Percentiles rank a stretch among this genome's conserved stretches.
These are phyloP conservation scores for Tetrahymena malaccensis DNA, from an alignment of 73 alveolate species.

Conservation along the genomic window DNA sequence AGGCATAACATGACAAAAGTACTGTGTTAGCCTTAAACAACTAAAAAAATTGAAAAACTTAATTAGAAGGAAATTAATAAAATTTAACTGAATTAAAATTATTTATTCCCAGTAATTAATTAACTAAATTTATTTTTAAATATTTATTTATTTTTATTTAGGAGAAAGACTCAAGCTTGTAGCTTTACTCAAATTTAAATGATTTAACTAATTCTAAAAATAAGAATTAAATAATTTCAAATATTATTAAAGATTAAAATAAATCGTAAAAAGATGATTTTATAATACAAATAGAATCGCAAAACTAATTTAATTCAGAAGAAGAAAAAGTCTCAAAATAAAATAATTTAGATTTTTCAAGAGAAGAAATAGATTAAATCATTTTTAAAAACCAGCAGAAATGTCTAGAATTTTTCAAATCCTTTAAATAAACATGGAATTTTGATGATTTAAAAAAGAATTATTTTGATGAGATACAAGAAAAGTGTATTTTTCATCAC, in stretches of 20 bases:
- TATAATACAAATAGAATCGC: background rate
- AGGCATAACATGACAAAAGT: background rate
- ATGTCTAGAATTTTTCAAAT: background rate
- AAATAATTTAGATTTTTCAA: background rate
- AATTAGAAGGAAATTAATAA: background rate
- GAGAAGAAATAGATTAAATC: background rate
- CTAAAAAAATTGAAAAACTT: background rate
- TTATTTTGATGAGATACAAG: background rate
- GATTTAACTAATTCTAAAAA: too few species aligned
- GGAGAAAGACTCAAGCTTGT: background rate
- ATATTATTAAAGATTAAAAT: background rate
- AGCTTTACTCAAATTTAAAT: background rate
- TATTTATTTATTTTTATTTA: too few species aligned
- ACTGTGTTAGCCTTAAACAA: background rate
- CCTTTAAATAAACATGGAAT: background rate
- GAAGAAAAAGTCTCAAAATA: background rate
- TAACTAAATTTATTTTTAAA: too few species aligned
- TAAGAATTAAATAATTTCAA: background rate
- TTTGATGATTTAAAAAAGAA: background rate
- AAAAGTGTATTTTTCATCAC: background rate
- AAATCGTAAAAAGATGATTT: background rate
- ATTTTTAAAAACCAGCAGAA: background rate
- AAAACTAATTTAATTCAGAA: background rate
- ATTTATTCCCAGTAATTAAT: background rate
- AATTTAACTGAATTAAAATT: background rate